phyloP scores from a whole-genome alignment of 805 yeast species.

The Ogataea glucozyma region DNA sequence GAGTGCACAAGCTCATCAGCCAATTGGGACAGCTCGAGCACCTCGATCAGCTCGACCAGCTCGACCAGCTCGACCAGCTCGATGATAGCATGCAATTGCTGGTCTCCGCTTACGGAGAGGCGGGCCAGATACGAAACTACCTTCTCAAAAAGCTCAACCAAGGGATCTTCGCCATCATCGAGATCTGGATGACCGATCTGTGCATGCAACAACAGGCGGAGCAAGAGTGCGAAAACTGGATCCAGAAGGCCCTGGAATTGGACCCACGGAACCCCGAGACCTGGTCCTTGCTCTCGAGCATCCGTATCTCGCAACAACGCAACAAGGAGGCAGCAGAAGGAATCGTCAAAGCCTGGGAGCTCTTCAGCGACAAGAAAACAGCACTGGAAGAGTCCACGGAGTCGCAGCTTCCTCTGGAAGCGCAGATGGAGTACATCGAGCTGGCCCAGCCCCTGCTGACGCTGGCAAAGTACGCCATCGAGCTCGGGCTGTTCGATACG shows the following conservation, averaged over 20 bases:
- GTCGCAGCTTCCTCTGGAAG: slow-evolving; percentile 43
- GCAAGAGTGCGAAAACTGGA: slow-evolving; percentile 67
- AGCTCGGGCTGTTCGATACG: slow-evolving; percentile 68
- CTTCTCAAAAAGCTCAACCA: slow-evolving; percentile 63
- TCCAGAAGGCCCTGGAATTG: slow-evolving; percentile 61
- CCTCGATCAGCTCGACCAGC: not conserved
- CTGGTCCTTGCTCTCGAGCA: slow-evolving; percentile 79
- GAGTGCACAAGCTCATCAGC: slow-evolving; percentile 53
- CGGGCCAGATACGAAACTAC: slow-evolving; percentile 34
- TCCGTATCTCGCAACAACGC: slow-evolving; percentile 83
- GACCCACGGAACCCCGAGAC: slow-evolving; percentile 72
- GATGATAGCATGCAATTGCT: slow-evolving; percentile 29
- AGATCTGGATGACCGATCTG: slow-evolving; percentile 96
- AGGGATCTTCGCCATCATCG: slow-evolving; percentile 83
- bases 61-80: slow-evolving; percentile 7
- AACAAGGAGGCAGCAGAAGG: slow-evolving; percentile 72
- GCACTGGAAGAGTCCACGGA: slow-evolving; percentile 43
- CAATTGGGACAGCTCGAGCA: slow-evolving; percentile 36
- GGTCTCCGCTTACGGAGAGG: slow-evolving; percentile 31
- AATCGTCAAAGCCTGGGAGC: slow-evolving; percentile 67
- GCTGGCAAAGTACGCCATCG: slow-evolving; percentile 73
- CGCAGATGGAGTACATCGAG: slow-evolving; percentile 57
- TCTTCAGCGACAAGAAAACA: slow-evolving; percentile 55
- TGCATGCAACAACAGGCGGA: slow-evolving; percentile 95
- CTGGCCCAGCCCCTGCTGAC: slow-evolving; percentile 72